phyloP scores from a whole-genome alignment of 306 rosid genomes.

The Purshia tridentata region DNA sequence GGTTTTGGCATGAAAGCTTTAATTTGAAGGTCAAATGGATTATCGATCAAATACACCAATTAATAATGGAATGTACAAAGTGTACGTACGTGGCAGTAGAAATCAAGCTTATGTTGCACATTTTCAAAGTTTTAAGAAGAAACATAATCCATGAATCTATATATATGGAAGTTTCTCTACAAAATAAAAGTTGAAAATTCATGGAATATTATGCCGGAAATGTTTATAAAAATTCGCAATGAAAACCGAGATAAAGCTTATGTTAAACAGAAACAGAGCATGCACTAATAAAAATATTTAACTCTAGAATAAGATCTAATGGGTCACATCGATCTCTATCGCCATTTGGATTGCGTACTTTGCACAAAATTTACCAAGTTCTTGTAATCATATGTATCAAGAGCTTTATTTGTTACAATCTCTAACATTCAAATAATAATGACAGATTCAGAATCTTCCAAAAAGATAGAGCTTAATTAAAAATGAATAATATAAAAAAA shows the following conservation, averaged over 20 bases:
- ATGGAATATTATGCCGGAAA: neutral
- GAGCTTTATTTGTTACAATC: slow-evolving; percentile 1
- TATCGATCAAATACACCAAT: too few species aligned
- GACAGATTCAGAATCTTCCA: slow-evolving; percentile 2
- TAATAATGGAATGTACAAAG: too few species aligned
- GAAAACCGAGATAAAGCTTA: neutral
- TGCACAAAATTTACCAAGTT: neutral
- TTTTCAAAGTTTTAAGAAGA: too few species aligned
- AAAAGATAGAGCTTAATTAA: neutral
- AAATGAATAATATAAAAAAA: neutral
- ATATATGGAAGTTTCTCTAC: neutral
- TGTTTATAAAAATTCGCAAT: neutral
- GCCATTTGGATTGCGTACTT: neutral
- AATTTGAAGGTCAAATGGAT: too few species aligned
- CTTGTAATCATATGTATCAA: slow-evolving; percentile 13
- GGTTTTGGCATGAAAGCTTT: too few species aligned
- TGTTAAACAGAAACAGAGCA: neutral
- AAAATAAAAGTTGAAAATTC: neutral
- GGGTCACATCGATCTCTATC: slow-evolving; percentile 10
- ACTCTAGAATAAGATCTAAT: slow-evolving; percentile 1
- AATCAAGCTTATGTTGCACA: too few species aligned
- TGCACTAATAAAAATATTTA: neutral
- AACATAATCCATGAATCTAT: too few species aligned
- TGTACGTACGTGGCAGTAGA: too few species aligned
- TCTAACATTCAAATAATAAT: slow-evolving; percentile 9